Evolutionary conservation across 2,329 filamentous ascomycete species (phyloP).

Genomic region (Cladophialophora chaetospira): DNA sequence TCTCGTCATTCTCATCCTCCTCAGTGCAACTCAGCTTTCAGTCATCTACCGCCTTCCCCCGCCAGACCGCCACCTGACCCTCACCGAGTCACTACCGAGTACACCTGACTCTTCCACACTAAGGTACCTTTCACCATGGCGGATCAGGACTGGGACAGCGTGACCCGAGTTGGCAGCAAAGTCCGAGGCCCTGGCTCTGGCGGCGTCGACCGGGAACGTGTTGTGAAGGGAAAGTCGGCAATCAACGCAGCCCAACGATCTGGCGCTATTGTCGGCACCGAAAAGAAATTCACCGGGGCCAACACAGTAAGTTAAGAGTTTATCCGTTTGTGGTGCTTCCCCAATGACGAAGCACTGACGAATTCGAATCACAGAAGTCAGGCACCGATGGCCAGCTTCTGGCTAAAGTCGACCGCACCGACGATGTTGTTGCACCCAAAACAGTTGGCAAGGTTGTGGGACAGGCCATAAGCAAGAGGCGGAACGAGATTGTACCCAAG

Average conservation of each 20-base stretch:
- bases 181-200: slow-evolving; percentile 65
- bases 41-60: not conserved
- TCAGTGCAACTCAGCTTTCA: not conserved
- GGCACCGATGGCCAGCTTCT: slow-evolving; percentile 82
- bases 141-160: slow-evolving; percentile 72
- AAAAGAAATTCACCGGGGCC: slow-evolving; percentile 84
- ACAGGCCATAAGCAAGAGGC: slow-evolving; percentile 76
- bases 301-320: slow-evolving; percentile 81
- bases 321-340: too few relatives aligned
- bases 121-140: slow-evolving; percentile 15
- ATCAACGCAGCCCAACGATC: slow-evolving; percentile 87
- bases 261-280: slow-evolving; percentile 75
- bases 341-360: too few relatives aligned
- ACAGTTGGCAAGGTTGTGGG: slow-evolving; percentile 80
- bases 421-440: slow-evolving; percentile 98
- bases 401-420: slow-evolving; percentile 94
- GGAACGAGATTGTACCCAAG: slow-evolving; percentile 81
- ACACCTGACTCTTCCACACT: not conserved
- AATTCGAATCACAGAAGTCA: slow-evolving; percentile 51
- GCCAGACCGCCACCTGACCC: slow-evolving; percentile 1
- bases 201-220: slow-evolving; percentile 71
- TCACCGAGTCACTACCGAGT: not conserved
- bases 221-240: slow-evolving; percentile 78
- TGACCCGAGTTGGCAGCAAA: slow-evolving; percentile 93
- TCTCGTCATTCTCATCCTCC: not conserved